Evolutionary conservation across 108 stramenopile species (phyloP), one percentile per base, ranked within the genome.

Genomic region (Pseudonitzschia delicatissima): DNA sequence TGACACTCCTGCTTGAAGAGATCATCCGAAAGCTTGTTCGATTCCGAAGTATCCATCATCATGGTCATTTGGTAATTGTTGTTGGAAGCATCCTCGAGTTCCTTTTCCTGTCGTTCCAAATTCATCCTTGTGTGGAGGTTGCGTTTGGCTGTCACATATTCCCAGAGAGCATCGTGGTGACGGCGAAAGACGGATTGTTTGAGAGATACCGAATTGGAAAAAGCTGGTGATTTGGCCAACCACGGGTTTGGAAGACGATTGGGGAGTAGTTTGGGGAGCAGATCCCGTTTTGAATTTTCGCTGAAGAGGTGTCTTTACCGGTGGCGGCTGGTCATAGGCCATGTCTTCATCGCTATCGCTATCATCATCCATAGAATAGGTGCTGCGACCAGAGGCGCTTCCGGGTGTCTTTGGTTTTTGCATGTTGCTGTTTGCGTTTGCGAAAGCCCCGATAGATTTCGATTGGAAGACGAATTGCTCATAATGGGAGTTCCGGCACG

Each of bases 121-220:
- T 72, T 65, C 12, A 74, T 59, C 25, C 84, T 65, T 39, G 82
- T 62, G 20, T 62, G 48, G 4, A 74, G 47, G 11, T 50, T 61
- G 18, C 69, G 76, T 45, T 73, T 71, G 20, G 68, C 80, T 35
- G 69, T 68, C 44, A 84, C 62, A 36, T 72, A 86, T 7, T 44
- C 57, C 50, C 58, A 71, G 15, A 90, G 59, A 0, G 76, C 72
- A 67, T 90, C 84, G 42, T 85, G 82, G 68, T 87, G 85, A 6
- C 82, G 79, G 18, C 74, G 67, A 78, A 78, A 85, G 18, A 58
- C 31, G 25, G 48, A 35, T 26, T 66, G 35, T 28, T 47, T 52
- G 18, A 49, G 48, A 23, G 66, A 35, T 17, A 45, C 32, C 29
- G 27, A 64, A 23, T 50, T 28, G 15, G 55, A 27, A 31, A 23